Percentiles rank a stretch among this genome's conserved stretches.
Evolutionary conservation across 1,284 basidiomycete species (phyloP).

Genomic region (Pascua guehoae): DNA sequence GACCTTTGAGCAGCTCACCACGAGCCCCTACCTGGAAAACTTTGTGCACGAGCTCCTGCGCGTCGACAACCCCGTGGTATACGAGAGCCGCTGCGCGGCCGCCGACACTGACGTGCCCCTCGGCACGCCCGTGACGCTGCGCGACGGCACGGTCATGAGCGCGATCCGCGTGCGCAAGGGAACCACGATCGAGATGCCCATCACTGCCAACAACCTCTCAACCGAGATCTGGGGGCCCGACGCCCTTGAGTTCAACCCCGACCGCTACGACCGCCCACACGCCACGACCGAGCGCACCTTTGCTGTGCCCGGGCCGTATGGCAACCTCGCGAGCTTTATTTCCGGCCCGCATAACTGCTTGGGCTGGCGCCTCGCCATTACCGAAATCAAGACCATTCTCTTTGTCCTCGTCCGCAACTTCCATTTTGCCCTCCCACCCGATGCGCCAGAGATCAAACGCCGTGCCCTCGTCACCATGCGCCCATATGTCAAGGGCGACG

Average conservation of each 20-base stretch:
- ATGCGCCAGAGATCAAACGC: conserved; percentile 42
- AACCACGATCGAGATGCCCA: conserved; percentile 33
- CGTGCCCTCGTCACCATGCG: conserved; percentile 8
- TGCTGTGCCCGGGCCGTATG: conserved; percentile 56
- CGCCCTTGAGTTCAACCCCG: conserved; percentile 58
- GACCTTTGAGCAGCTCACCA: conserved; percentile 35
- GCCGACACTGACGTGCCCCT: conserved; percentile 62
- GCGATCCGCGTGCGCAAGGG: conserved; percentile 16
- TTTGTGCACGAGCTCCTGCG: conserved; percentile 67
- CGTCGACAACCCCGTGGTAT: conserved; percentile 62
- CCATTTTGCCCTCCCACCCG: conserved; percentile 55
- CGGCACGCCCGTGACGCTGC: conserved; percentile 42
- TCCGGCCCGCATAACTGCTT: conserved; percentile 61
- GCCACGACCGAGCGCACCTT: conserved; percentile 34
- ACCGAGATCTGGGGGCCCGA: conserved; percentile 62
- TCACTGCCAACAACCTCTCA: conserved; percentile 37
- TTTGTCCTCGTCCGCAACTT: conserved; percentile 59
- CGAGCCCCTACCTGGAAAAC: conserved; percentile 57
- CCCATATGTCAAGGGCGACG: not conserved
- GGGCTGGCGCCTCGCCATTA: conserved; percentile 58
- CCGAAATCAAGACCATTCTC: conserved; percentile 61
- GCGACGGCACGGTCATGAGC: conserved; percentile 47
- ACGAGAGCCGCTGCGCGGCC: conserved; percentile 59
- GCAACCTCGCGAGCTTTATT: conserved; percentile 59
- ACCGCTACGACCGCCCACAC: conserved; percentile 17